Percentiles rank a stretch among this genome's conserved stretches.
These are phyloP conservation scores for Perilla frutescens DNA, from an alignment of 257 asterid species.

Conservation along the genomic window DNA sequence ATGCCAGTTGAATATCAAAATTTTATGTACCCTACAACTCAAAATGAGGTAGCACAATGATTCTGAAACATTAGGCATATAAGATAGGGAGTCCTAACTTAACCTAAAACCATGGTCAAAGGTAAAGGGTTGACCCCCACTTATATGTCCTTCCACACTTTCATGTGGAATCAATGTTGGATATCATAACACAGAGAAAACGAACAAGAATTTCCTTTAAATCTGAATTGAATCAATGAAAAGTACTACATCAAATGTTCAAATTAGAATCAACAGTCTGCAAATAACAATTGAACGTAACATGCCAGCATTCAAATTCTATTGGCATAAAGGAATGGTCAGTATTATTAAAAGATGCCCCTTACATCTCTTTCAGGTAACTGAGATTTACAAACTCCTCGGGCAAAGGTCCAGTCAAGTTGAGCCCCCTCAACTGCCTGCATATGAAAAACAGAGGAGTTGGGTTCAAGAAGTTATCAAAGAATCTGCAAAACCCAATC, in stretches of 20 bases:
- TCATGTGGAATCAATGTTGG: too few species aligned
- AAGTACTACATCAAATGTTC: background rate
- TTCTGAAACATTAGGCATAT: background rate
- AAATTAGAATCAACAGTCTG: background rate
- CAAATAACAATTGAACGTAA: conserved; percentile 12
- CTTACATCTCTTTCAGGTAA: conserved; percentile 68
- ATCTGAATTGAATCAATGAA: background rate
- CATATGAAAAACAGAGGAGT: conserved; percentile 29
- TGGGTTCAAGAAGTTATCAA: background rate
- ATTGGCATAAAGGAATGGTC: background rate
- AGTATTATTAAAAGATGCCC: background rate
- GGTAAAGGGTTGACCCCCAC: too few species aligned
- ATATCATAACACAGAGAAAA: background rate
- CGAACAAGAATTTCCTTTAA: background rate
- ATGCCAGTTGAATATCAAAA: background rate
- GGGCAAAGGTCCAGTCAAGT: conserved; percentile 74
- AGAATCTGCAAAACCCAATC: background rate
- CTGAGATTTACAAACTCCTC: conserved; percentile 64
- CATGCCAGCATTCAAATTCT: background rate
- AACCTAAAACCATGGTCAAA: too few species aligned
- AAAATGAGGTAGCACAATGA: background rate
- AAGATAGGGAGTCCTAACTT: too few species aligned
- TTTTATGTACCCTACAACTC: background rate
- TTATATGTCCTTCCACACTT: too few species aligned
- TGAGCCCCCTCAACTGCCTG: conserved; percentile 72